Evolutionary conservation across 116 monocot genomes (phyloP).

Genomic region (Posidonia oceanica): DNA sequence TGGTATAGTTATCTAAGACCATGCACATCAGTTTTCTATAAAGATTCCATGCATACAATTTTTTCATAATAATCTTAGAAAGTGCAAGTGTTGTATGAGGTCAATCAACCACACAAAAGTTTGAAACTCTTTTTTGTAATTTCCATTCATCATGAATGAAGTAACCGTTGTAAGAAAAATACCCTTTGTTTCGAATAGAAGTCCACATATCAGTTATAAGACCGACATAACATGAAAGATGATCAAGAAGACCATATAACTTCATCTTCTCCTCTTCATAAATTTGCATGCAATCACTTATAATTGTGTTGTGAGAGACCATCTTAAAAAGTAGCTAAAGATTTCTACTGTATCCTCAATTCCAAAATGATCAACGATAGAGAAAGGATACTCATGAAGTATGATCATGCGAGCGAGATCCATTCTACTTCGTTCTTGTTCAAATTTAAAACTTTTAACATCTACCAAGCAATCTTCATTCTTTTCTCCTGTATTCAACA

Average conservation of each 20-base stretch:
- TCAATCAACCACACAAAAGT: background rate
- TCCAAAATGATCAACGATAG: background rate
- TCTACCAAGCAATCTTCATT: background rate
- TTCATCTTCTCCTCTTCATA: background rate
- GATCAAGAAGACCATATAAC: background rate
- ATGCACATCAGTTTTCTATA: too few relatives aligned
- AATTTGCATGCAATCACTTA: background rate
- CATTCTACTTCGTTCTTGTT: too few relatives aligned
- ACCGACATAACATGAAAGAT: background rate
- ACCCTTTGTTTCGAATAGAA: background rate
- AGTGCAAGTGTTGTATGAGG: too few relatives aligned
- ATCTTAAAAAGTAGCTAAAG: slow-evolving; percentile 2
- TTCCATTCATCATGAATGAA: slow-evolving; percentile 2
- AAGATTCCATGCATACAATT: too few relatives aligned
- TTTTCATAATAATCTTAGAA: background rate
- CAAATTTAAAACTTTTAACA: background rate
- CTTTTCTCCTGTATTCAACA: background rate
- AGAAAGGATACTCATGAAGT: too few relatives aligned
- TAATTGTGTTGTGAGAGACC: background rate
- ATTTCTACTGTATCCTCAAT: background rate
- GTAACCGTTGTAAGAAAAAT: background rate
- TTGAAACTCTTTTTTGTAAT: background rate
- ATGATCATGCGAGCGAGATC: background rate
- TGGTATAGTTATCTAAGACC: too few relatives aligned
- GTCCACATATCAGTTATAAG: slow-evolving; percentile 5